Evolutionary conservation across 495 filamentous ascomycete genomes (phyloP).

Genomic region (Tuber melanosporum): DNA sequence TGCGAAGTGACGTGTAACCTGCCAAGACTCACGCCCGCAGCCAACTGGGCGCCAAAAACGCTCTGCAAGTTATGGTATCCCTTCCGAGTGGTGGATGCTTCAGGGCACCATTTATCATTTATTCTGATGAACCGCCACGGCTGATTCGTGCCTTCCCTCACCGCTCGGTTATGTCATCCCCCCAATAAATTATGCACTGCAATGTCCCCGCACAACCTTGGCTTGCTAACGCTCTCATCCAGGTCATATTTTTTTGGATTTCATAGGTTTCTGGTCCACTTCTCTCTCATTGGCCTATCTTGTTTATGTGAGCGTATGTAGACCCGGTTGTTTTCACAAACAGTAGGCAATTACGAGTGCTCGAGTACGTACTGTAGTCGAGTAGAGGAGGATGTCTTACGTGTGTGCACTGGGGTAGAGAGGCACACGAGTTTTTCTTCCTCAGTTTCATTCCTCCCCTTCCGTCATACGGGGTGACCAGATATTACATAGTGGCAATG

Average conservation of each 20-base stretch:
- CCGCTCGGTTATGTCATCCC: background rate
- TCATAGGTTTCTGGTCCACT: no score
- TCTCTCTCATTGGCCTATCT: no score
- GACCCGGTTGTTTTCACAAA: no score
- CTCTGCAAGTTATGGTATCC: background rate
- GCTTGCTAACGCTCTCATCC: no score
- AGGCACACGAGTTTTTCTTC: background rate
- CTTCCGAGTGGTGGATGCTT: background rate
- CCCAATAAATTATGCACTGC: no score
- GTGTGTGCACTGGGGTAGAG: background rate
- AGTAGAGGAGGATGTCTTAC: background rate
- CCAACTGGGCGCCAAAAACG: background rate
- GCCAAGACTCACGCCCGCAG: background rate
- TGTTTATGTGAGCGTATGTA: no score
- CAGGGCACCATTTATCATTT: background rate
- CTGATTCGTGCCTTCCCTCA: background rate
- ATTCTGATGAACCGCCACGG: no score
- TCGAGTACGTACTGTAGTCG: no score
- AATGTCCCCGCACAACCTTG: background rate
- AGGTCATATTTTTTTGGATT: no score
- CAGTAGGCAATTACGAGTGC: no score
- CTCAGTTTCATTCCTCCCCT: background rate
- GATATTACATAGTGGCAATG: background rate
- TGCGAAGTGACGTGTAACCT: conserved; percentile 2
- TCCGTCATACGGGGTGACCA: background rate